These are phyloP conservation scores for Phytophthora sp. DNA, from an alignment of 352 stramenopile genomes.

Conservation along the genomic window DNA sequence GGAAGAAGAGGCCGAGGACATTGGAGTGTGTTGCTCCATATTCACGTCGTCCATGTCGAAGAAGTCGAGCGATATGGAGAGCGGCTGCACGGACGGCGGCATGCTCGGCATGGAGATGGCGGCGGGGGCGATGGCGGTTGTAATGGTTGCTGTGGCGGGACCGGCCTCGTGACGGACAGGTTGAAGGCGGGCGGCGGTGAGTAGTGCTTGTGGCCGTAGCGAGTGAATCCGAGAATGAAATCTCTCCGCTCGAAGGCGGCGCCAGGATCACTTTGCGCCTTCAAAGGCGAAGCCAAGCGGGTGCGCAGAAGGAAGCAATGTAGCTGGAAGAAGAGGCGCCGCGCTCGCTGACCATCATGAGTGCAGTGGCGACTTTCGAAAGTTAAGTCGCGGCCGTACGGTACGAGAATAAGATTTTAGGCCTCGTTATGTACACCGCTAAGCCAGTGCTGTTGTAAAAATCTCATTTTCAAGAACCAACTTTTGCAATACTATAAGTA, in stretches of 20 bases:
- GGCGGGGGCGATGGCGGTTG: conserved; percentile 33
- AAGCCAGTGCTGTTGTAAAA: too few relatives aligned
- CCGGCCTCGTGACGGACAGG: conserved; percentile 24
- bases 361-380: conserved; percentile 31
- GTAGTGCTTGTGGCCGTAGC: conserved; percentile 22
- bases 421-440: conserved; percentile 15
- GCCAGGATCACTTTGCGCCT: not conserved
- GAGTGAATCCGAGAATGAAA: conserved; percentile 42
- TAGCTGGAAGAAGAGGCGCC: conserved; percentile 24
- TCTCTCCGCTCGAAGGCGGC: conserved; percentile 12
- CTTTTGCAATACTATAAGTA: too few relatives aligned
- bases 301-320: conserved; percentile 5
- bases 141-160: conserved; percentile 29
- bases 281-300: conserved; percentile 6
- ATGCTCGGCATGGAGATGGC: conserved; percentile 31
- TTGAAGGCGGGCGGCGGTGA: not conserved
- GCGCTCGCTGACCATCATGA: conserved; percentile 19
- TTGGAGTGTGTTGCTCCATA: conserved; percentile 31
- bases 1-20: conserved; percentile 28
- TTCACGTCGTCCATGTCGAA: conserved; percentile 42
- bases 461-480: too few relatives aligned
- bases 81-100: conserved; percentile 30
- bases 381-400: conserved; percentile 21
- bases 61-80: conserved; percentile 47
- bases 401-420: conserved; percentile 40